Conservation (phyloP, 2,329 filamentous ascomycete genomes). For the Fusarium torulosum region DNA sequence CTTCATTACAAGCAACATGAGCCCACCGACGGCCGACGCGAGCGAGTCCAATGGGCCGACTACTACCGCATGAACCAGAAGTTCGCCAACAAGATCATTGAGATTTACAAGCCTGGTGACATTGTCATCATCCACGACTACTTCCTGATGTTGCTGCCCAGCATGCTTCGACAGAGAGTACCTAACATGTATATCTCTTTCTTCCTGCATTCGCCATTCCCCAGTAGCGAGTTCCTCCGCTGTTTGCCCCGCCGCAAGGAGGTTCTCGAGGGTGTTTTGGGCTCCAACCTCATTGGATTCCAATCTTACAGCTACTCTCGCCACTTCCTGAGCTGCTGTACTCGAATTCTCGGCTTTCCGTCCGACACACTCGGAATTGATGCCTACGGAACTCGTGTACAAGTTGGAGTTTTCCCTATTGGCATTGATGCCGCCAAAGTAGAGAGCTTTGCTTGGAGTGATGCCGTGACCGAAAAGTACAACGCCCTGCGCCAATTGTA, state of each 20-base stretch:
- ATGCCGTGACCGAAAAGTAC: slow-evolving; percentile 78
- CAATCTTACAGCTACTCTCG: slow-evolving; percentile 96
- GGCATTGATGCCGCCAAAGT: slow-evolving; percentile 91
- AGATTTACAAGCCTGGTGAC: slow-evolving; percentile 92
- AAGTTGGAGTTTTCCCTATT: slow-evolving; percentile 93
- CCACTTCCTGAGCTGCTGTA: slow-evolving; percentile 95
- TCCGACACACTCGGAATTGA: slow-evolving; percentile 88
- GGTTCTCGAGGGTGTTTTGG: slow-evolving; percentile 88
- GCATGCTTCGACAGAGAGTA: slow-evolving; percentile 85
- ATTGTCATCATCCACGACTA: slow-evolving; percentile 95
- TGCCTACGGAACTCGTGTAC: slow-evolving; percentile 88
- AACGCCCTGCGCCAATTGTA: slow-evolving; percentile 81
- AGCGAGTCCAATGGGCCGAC: slow-evolving; percentile 88
- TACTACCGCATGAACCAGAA: slow-evolving; percentile 94
- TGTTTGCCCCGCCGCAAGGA: slow-evolving; percentile 91
- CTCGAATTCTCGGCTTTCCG: slow-evolving; percentile 88
- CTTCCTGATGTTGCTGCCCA: slow-evolving; percentile 89
- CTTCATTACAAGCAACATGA: slow-evolving; percentile 98
- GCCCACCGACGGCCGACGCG: slow-evolving; percentile 84
- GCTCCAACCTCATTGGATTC: slow-evolving; percentile 93
- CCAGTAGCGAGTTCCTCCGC: slow-evolving; percentile 93
- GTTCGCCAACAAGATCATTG: slow-evolving; percentile 89
- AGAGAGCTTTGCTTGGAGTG: slow-evolving; percentile 78
- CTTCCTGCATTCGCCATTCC: slow-evolving; percentile 94
- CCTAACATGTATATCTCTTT: slow-evolving; percentile 95